Conservation (phyloP, 495 filamentous ascomycete species). For the Neurospora discreta region DNA sequence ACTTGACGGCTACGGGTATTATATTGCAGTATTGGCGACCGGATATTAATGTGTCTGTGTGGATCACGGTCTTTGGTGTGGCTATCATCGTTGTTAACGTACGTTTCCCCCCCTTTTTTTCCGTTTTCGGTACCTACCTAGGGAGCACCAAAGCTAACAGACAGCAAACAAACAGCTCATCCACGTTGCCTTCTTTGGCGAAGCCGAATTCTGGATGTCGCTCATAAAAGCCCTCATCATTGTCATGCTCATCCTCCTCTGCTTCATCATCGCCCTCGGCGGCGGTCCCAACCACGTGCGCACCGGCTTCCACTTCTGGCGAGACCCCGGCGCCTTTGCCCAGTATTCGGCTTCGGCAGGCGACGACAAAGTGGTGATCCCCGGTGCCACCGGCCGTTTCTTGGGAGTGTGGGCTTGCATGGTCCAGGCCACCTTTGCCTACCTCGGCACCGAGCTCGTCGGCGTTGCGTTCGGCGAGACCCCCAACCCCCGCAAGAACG, state of each 20-base stretch:
- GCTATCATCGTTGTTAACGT: constrained; percentile 44
- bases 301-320: constrained; percentile 68
- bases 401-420: constrained; percentile 69
- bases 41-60: constrained; percentile 59
- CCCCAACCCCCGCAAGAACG: constrained; percentile 64
- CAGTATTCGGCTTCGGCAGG: constrained; percentile 31
- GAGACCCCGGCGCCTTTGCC: constrained; percentile 61
- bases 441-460: constrained; percentile 76
- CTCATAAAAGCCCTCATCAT: constrained; percentile 60
- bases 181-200: constrained; percentile 59
- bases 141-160: neutral
- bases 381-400: constrained; percentile 47
- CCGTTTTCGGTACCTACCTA: neutral
- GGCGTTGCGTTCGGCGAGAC: constrained; percentile 73
- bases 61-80: constrained; percentile 57
- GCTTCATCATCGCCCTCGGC: constrained; percentile 59
- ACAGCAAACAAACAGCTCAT: constrained; percentile 20
- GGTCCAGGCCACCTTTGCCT: constrained; percentile 72
- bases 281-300: constrained; percentile 63
- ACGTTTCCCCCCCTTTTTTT: neutral
- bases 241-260: constrained; percentile 53
- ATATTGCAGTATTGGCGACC: constrained; percentile 62
- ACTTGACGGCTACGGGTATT: constrained; percentile 62
- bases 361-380: constrained; percentile 4
- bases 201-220: constrained; percentile 76